phyloP scores from a whole-genome alignment of 225 moss, liverwort and hornwort species.

The Marchantia polymorpha region DNA sequence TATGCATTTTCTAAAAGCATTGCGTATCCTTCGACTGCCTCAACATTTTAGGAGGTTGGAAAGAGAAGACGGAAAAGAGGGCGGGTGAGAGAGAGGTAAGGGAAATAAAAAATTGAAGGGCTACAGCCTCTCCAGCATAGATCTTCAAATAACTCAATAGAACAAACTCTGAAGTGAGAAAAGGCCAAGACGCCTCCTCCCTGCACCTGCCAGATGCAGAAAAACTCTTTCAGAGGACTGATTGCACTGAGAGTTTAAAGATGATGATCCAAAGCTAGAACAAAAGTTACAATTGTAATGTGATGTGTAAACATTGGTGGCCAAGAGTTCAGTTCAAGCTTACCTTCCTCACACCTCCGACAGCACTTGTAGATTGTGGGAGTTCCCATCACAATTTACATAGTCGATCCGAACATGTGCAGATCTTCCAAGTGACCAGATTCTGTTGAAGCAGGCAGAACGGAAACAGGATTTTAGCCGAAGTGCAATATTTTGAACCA shows the following conservation, averaged over 20 bases:
- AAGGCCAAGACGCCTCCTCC: constrained; percentile 10
- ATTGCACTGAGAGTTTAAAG: too few relatives aligned
- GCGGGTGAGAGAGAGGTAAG: constrained; percentile 2
- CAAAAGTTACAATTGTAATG: too few relatives aligned
- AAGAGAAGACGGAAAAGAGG: neutral
- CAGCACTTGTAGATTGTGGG: constrained; percentile 3
- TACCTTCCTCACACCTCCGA: constrained; percentile 7
- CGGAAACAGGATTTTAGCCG: neutral
- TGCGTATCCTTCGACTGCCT: constrained; percentile 7
- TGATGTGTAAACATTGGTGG: neutral
- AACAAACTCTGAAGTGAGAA: constrained; percentile 4
- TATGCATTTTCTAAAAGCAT: neutral
- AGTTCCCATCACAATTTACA: constrained; percentile 4
- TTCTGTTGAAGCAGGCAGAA: neutral
- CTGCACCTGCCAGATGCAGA: constrained; percentile 3
- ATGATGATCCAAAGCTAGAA: too few relatives aligned
- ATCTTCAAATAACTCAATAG: neutral
- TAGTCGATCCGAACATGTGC: constrained; percentile 13
- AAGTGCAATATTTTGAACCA: neutral
- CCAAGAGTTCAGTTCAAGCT: neutral
- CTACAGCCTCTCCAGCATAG: constrained; percentile 6
- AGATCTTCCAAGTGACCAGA: constrained; percentile 6
- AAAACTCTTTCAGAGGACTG: constrained; percentile 4
- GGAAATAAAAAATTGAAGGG: constrained; percentile 14
- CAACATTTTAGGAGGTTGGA: neutral